These are phyloP conservation scores for Eucalyptus curtisii DNA, from an alignment of 345 rosid genomes.

Conservation along the genomic window DNA sequence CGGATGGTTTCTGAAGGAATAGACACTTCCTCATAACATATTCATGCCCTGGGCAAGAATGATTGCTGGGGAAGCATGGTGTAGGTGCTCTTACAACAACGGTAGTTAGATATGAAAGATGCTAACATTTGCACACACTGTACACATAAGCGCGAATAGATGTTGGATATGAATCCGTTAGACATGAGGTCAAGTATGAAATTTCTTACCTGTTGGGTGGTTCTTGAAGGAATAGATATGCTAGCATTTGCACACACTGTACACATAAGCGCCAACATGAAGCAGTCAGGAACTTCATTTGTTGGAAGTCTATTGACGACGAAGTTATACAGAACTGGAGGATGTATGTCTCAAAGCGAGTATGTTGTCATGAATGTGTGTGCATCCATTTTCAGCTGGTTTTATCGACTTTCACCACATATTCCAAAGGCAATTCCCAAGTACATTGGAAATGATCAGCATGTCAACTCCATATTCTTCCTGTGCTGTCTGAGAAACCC, in stretches of 20 bases:
- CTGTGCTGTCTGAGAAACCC: neutral
- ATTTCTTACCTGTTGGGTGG: neutral
- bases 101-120: neutral
- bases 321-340: neutral
- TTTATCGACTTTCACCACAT: neutral
- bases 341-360: neutral
- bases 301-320: neutral
- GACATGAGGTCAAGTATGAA: neutral
- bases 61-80: neutral
- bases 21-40: neutral
- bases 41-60: neutral
- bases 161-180: neutral
- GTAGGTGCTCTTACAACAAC: neutral
- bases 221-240: neutral
- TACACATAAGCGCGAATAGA: neutral
- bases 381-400: neutral
- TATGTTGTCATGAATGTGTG: neutral
- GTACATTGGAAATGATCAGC: neutral
- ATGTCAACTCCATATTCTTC: neutral
- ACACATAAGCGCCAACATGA: neutral
- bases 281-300: neutral
- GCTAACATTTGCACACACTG: neutral
- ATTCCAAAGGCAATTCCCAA: neutral
- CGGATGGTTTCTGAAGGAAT: neutral
- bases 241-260: neutral